Evolutionary conservation across 164 flowering plant genomes (phyloP).

Genomic region (Umbellularia californica): DNA sequence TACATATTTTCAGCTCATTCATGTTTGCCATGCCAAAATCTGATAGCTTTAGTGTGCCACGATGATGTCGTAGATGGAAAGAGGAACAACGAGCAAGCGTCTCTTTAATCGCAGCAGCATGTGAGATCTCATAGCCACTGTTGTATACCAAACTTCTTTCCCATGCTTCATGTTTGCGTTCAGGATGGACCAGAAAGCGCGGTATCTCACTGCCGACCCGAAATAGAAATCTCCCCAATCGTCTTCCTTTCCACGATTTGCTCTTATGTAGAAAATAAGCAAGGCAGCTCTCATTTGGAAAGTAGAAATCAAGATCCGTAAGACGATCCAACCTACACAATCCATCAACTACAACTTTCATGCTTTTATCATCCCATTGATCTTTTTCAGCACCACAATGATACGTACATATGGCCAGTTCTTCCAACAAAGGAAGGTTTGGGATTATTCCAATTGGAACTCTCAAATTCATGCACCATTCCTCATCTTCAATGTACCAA

Average conservation of each 20-base stretch:
- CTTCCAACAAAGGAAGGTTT: background rate
- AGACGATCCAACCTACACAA: conserved; percentile 1
- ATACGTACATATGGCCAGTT: background rate
- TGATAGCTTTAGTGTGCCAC: background rate
- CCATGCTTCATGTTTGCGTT: background rate
- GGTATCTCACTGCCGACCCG: background rate
- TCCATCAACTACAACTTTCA: background rate
- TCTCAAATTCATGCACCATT: background rate
- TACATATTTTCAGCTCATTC: background rate
- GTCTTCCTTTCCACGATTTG: background rate
- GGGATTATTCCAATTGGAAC: conserved; percentile 5
- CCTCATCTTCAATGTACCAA: background rate
- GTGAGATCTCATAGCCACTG: background rate
- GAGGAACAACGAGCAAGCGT: background rate
- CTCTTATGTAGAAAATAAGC: background rate
- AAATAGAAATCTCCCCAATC: background rate
- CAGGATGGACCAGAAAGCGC: background rate
- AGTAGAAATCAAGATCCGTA: conserved; percentile 3
- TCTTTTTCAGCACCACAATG: background rate
- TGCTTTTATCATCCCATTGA: conserved; percentile 1
- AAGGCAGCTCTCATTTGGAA: conserved; percentile 11
- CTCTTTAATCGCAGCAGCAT: background rate
- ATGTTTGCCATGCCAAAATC: background rate
- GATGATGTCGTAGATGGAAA: background rate
- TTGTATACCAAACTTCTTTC: background rate